These are phyloP conservation scores for Debaryomyces robertsiae DNA, from an alignment of 1,139 yeast genomes.

Conservation along the genomic window DNA sequence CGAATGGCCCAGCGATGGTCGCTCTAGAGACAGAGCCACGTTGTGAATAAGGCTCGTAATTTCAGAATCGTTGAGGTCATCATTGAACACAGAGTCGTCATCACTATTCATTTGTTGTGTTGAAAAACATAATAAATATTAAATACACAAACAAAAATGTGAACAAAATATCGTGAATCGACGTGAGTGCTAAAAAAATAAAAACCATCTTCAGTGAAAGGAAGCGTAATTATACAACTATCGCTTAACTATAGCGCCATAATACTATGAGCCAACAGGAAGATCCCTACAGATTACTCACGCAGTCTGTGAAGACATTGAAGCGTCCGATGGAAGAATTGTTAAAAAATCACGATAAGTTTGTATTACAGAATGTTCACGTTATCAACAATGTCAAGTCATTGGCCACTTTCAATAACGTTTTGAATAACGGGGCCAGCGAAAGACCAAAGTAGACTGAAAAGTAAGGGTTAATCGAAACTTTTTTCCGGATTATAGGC, in stretches of 20 bases:
- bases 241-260: background rate
- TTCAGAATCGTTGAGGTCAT: conserved; percentile 13
- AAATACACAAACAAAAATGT: background rate
- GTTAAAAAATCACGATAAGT: conserved; percentile 30
- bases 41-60: conserved; percentile 8
- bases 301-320: conserved; percentile 24
- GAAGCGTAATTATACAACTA: too few species aligned
- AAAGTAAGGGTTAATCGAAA: too few species aligned
- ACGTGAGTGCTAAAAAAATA: too few species aligned
- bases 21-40: conserved; percentile 5
- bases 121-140: background rate
- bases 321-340: conserved; percentile 27
- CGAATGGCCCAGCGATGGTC: background rate
- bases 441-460: background rate
- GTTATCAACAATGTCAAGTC: conserved; percentile 27
- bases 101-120: conserved; percentile 14
- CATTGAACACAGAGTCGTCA: conserved; percentile 20
- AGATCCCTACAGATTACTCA: conserved; percentile 28
- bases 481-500: too few species aligned
- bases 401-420: conserved; percentile 15
- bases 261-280: conserved; percentile 7
- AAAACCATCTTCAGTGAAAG: too few species aligned
- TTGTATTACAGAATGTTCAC: conserved; percentile 28
- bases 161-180: background rate
- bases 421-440: conserved; percentile 6